These are phyloP conservation scores for Thelephora ganbajun DNA, from an alignment of 768 basidiomycete species.

Conservation along the genomic window DNA sequence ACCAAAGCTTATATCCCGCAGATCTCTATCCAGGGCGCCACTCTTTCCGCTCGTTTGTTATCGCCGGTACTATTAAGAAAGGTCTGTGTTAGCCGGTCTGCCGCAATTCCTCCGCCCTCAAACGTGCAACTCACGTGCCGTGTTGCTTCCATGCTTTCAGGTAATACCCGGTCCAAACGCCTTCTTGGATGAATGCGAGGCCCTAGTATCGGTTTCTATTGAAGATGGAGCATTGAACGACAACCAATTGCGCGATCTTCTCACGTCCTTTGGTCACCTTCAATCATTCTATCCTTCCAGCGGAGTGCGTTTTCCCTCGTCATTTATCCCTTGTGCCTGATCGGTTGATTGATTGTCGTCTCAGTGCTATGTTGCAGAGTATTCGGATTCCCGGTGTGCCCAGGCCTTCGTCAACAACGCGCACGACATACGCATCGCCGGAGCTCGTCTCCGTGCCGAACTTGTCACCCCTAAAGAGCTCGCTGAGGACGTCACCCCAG, in stretches of 20 bases:
- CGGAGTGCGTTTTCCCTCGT: neutral
- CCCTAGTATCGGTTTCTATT: slow-evolving; percentile 21
- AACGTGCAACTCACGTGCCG: neutral
- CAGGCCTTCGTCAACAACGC: neutral
- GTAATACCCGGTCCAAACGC: neutral
- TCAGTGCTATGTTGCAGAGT: neutral
- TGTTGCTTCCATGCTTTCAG: neutral
- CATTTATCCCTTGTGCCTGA: neutral
- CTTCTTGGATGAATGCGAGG: neutral
- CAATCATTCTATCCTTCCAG: slow-evolving; percentile 9
- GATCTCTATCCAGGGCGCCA: neutral
- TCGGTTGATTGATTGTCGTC: neutral
- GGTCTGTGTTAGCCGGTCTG: neutral
- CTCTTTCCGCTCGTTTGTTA: neutral
- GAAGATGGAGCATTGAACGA: slow-evolving; percentile 13
- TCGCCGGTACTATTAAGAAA: neutral
- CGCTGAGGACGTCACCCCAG: no score
- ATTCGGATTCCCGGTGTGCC: neutral
- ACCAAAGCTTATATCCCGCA: slow-evolving; percentile 15
- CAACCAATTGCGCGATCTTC: slow-evolving; percentile 13
- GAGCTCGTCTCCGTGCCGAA: neutral
- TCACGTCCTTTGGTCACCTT: slow-evolving; percentile 20
- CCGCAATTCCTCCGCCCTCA: neutral
- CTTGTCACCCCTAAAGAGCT: neutral
- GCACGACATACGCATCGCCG: neutral